A percentile compares a stretch with the other conserved stretches of the same genome.
Conservation (phyloP, 768 basidiomycete genomes). For the Leucocoprinus sp. region DNA sequence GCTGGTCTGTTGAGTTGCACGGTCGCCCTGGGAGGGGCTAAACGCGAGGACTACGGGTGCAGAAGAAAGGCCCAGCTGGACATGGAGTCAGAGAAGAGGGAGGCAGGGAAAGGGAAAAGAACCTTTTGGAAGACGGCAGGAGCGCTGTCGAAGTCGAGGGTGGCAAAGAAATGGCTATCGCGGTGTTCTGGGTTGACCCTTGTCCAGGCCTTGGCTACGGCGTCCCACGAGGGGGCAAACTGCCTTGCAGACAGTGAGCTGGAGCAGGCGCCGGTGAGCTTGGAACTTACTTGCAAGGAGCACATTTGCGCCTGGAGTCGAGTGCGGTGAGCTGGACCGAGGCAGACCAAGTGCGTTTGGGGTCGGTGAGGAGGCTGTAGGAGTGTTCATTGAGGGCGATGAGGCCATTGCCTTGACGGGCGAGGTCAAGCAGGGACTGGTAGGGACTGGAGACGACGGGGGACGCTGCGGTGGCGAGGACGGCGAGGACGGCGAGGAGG, state of each 20-base stretch:
- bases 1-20: slow-evolving; percentile 38
- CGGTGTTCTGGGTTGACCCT: slow-evolving; percentile 49
- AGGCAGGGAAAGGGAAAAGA: slow-evolving; percentile 5
- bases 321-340: slow-evolving; percentile 85
- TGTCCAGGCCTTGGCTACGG: slow-evolving; percentile 80
- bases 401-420: slow-evolving; percentile 66
- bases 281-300: slow-evolving; percentile 79
- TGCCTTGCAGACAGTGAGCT: slow-evolving; percentile 40
- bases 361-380: slow-evolving; percentile 70
- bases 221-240: slow-evolving; percentile 78
- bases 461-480: slow-evolving; percentile 25
- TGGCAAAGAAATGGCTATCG: slow-evolving; percentile 86
- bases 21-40: slow-evolving; percentile 64
- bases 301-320: slow-evolving; percentile 70
- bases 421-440: slow-evolving; percentile 61
- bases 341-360: slow-evolving; percentile 82
- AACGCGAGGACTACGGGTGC: slow-evolving; percentile 82
- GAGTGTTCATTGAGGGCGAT: slow-evolving; percentile 69
- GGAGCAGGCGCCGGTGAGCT: not conserved
- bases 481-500: slow-evolving; percentile 23
- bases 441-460: slow-evolving; percentile 18
- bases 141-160: slow-evolving; percentile 79
- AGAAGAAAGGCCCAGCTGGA: slow-evolving; percentile 69
- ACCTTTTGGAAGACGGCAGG: slow-evolving; percentile 77
- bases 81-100: not conserved